Evolutionary conservation across 2,329 filamentous ascomycete species (phyloP).

Genomic region (Claviceps quebecensis): DNA sequence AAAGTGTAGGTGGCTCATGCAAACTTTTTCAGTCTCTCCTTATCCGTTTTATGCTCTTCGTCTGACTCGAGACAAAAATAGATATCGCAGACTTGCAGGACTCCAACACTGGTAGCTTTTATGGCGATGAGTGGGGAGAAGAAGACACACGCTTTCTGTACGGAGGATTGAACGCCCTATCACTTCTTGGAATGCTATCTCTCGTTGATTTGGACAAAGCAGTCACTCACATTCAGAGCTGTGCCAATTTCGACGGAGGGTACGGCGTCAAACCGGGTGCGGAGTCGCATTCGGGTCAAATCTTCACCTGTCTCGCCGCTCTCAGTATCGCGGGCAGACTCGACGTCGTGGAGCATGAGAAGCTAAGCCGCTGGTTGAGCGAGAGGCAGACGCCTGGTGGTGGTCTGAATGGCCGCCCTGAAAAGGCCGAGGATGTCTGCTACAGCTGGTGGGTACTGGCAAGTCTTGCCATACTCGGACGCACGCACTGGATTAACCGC

Average conservation of each 20-base stretch:
- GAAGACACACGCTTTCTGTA: conserved; percentile 92
- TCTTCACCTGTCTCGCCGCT: conserved; percentile 85
- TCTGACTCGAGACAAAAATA: conserved; percentile 15
- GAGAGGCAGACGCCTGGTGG: conserved; percentile 80
- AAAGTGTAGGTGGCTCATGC: conserved; percentile 49
- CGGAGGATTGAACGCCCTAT: conserved; percentile 76
- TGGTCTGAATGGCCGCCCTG: conserved; percentile 83
- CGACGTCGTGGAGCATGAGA: conserved; percentile 70
- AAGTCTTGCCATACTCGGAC: conserved; percentile 77
- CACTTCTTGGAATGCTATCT: conserved; percentile 60
- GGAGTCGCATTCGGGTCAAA: conserved; percentile 89
- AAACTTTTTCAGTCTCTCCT: background rate
- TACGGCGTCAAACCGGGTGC: conserved; percentile 83
- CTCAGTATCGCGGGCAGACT: conserved; percentile 70
- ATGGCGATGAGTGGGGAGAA: conserved; percentile 93
- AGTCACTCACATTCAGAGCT: conserved; percentile 63
- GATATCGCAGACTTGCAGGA: conserved; percentile 78
- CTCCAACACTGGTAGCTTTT: conserved; percentile 68
- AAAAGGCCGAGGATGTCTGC: conserved; percentile 93
- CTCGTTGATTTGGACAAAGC: conserved; percentile 69
- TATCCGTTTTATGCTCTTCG: conserved; percentile 5
- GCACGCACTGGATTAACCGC: conserved; percentile 85
- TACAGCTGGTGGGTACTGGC: conserved; percentile 99
- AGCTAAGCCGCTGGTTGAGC: conserved; percentile 78
- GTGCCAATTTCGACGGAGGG: conserved; percentile 86